Base-by-base conservation (phyloP, 2,329 filamentous ascomycete genomes). In the Colletotrichum karsti region DNA sequence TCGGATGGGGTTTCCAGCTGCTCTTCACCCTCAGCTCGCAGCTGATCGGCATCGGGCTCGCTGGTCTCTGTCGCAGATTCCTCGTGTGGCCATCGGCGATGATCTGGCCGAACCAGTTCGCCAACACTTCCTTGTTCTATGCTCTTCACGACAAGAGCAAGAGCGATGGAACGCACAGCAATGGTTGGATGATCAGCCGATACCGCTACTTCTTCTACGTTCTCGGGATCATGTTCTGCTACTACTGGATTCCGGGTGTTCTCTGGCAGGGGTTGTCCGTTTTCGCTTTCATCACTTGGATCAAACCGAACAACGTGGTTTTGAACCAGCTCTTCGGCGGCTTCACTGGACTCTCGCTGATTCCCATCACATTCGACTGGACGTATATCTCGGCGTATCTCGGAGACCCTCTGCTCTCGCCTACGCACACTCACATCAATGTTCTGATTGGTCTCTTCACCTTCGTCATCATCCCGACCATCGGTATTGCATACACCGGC, bases 271-370 rank as follows among this genome's bases (percentile, higher is more conserved):
- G 80, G 2, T 76, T 88, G 6, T 84, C 82, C 9, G 82, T 83
- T 7, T 82, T 85, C 63, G 87, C 87, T 26, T 90, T 88, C 77
- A 77, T 87, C 30, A 90, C 88, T 42, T 91, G 82, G 82, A 86
- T 90, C 65, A 85, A 84, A 15, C 89, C 89, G 5, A 81, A 90
- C 56, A 89, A 84, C 63, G 80, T 87, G 4, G 75, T 88, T 12
- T 76, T 90, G 68, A 90, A 90, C 75, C 88, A 90, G 76, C 73
- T 91, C 5, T 90, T 90, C 68, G 88, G 88, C 10, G 86, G 86
- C 3, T 82, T 81, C 70, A 86, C 86, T 15, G 88, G 88, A 1
- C 79, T 90, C 18, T 88, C 87, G 2, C 76, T 91, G n/a, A 83
- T 90, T 60, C 88, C 88, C 3, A 84, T 89, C 18, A 88, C 87